phyloP scores from a whole-genome alignment of 2,329 filamentous ascomycete genomes.

The Colletotrichum chlorophyti region DNA sequence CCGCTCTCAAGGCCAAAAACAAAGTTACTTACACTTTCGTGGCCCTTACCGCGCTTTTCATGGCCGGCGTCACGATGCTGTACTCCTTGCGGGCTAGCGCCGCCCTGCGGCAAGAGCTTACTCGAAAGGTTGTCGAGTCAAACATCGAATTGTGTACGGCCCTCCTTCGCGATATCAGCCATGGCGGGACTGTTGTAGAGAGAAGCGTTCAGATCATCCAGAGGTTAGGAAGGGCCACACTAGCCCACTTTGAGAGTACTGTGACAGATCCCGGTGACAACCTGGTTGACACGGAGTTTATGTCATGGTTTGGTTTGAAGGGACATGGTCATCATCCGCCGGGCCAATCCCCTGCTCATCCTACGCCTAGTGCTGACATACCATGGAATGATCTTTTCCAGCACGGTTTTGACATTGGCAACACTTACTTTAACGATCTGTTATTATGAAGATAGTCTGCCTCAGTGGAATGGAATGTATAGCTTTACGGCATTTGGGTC shows the following conservation, averaged over 20 bases:
- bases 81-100: constrained; percentile 34
- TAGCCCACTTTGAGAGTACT: constrained; percentile 9
- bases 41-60: constrained; percentile 35
- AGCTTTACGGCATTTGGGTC: no score
- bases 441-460: no score
- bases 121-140: background rate
- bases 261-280: background rate
- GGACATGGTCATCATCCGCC: constrained; percentile 9
- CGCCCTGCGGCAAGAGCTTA: constrained; percentile 11
- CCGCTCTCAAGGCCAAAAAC: constrained; percentile 35
- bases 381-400: constrained; percentile 19
- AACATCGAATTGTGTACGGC: constrained; percentile 7
- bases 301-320: constrained; percentile 34
- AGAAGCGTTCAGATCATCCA: background rate
- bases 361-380: constrained; percentile 13
- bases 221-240: constrained; percentile 16
- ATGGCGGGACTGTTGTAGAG: constrained; percentile 7
- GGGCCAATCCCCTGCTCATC: background rate
- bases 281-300: constrained; percentile 33
- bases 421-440: background rate
- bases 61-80: constrained; percentile 37
- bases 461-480: no score
- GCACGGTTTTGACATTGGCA: constrained; percentile 13
- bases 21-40: constrained; percentile 37
- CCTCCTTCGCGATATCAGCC: constrained; percentile 5